Base-by-base conservation (phyloP, 805 yeast species). In the Debaryomyces tyrocola region DNA sequence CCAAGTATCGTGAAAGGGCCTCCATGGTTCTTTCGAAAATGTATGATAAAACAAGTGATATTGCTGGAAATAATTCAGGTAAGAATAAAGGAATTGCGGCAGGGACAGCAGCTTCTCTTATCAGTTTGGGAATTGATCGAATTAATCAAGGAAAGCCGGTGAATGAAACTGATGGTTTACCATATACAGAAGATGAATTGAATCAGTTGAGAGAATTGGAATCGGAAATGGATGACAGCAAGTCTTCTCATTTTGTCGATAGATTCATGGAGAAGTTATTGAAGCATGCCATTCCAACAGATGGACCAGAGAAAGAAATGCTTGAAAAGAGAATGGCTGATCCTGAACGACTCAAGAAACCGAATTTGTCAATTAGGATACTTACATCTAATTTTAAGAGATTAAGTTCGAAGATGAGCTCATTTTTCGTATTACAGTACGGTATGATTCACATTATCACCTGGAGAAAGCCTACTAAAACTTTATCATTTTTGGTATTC, bases 391-490 rank as follows among this genome's bases (percentile, higher is more conserved):
- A 87, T 62, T 69, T 87, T 58, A 77, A 80, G 50, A 70, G 73
- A 33, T 62, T 86, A 53, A 81, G 85, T 43, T 56, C 74, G 9
- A 77, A 80, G 45, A 72, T 84, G 73, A 80, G 84, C 24, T 66
- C 70, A 0, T 56, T 86, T 8, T 84, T 87, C 54, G 75, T 69
- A 36, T 46, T 83, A 1, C 92, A 87, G 55, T 84, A 84, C 53
- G 80, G 82, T 2, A 36, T 84, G 1, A 70, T 83, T 6, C 78
- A 81, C 41, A 59, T 87, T 0, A 48, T 88, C 20, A 78, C 87
- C 4, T 91, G 97, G 97, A 79, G 82, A 48, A 72, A 75, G 21
- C 91, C 95, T 0, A 72, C 87, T 0, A 77, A 81, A 50, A 90
- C 97, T 0, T 52, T 90, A 4, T 70, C 85, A 0, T 60, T 71